Percentiles rank a stretch among this genome's conserved stretches.
phyloP scores from a whole-genome alignment of 257 asterid species.

The Nicotiana paniculata region DNA sequence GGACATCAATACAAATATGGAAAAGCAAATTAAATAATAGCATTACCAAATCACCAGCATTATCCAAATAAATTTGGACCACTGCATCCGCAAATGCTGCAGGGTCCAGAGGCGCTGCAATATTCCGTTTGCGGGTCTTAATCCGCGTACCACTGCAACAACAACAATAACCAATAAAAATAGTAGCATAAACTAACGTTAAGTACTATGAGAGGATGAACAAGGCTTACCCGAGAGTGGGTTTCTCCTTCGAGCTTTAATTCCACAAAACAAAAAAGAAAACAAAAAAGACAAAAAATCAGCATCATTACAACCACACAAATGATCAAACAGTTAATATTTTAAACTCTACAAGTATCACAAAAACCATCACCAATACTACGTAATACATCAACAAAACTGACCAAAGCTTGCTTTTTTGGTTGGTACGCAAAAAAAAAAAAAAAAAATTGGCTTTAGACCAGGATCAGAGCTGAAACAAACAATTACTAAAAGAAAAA shows the following conservation, averaged over 20 bases:
- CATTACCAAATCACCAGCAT: constrained; percentile 99
- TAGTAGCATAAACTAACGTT: neutral
- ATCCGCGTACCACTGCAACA: constrained; percentile 94
- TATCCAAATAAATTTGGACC: constrained; percentile 99
- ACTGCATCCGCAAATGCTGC: constrained; percentile 99
- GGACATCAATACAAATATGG: neutral
- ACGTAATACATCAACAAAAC: no score
- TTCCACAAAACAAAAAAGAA: constrained; percentile 5
- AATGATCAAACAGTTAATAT: no score
- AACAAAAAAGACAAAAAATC: no score
- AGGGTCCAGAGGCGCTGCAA: constrained; percentile 98
- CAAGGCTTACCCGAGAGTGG: constrained; percentile 79
- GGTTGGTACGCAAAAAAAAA: neutral
- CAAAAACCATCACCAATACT: neutral
- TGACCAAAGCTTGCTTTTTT: neutral
- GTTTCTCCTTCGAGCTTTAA: constrained; percentile 97
- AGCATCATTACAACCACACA: neutral
- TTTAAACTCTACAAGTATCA: neutral
- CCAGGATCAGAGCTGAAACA: neutral
- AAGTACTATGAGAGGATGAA: neutral
- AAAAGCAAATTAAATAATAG: no score
- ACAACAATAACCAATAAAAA: neutral
- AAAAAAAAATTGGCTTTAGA: neutral
- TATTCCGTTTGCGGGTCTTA: constrained; percentile 99
- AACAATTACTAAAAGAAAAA: no score